A percentile compares a stretch with the other conserved stretches of the same genome.
Evolutionary conservation across 2,329 filamentous ascomycete genomes (phyloP).

Genomic region (Lachnellula willkommii): DNA sequence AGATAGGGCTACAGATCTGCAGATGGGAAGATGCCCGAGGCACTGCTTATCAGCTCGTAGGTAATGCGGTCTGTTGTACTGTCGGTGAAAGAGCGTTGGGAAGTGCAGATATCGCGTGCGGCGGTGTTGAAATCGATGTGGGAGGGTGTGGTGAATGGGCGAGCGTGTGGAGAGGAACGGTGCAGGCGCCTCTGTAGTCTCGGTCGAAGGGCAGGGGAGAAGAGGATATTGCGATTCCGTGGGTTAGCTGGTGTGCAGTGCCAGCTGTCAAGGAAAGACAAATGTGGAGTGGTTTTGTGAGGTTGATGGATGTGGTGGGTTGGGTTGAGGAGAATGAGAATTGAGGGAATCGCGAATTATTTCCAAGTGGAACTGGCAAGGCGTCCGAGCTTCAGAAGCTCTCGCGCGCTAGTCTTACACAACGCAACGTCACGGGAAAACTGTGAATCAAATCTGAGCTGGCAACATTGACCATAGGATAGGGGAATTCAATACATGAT

Average conservation of each 20-base stretch:
- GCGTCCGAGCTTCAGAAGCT: slow-evolving; percentile 6
- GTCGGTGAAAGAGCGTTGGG: neutral
- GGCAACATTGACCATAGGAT: no score
- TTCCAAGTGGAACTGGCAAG: neutral
- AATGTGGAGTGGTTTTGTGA: slow-evolving; percentile 2
- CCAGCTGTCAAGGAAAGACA: slow-evolving; percentile 19
- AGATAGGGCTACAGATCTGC: slow-evolving; percentile 8
- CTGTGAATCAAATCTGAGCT: no score
- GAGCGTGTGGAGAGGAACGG: slow-evolving; percentile 29
- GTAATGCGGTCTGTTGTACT: neutral
- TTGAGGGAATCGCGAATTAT: slow-evolving; percentile 8
- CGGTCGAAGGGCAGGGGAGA: slow-evolving; percentile 12
- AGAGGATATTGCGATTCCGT: slow-evolving; percentile 1
- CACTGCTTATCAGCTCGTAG: slow-evolving; percentile 8
- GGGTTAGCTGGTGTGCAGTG: slow-evolving; percentile 12
- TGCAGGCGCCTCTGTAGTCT: slow-evolving; percentile 33
- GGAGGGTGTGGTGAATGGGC: slow-evolving; percentile 18
- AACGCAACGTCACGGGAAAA: no score
- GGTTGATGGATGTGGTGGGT: slow-evolving; percentile 4
- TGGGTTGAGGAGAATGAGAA: slow-evolving; percentile 5
- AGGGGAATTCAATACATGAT: no score
- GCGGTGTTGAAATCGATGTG: slow-evolving; percentile 1
- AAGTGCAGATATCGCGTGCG: neutral
- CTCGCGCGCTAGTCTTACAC: neutral
- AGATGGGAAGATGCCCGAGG: slow-evolving; percentile 8